A percentile compares a stretch with the other conserved stretches of the same genome.
phyloP scores from a whole-genome alignment of 352 stramenopile genomes.

The Globisporangium polare region DNA sequence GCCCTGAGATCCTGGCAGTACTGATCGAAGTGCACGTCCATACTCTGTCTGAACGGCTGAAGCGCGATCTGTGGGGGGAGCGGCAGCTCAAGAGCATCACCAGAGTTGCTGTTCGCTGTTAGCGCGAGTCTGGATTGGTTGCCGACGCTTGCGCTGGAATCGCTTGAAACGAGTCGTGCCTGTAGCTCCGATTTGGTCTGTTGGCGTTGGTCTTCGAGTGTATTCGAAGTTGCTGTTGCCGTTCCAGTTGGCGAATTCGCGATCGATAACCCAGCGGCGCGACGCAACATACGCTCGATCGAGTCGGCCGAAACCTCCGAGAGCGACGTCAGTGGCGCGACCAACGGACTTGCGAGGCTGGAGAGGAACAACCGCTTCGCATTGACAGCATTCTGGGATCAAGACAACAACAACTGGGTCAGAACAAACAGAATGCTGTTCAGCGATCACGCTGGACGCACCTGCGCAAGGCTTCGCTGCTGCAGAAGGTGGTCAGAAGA shows the following conservation, averaged over 20 bases:
- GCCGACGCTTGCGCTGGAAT: not conserved
- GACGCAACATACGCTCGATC: slow-evolving; percentile 13
- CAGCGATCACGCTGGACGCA: slow-evolving; percentile 1
- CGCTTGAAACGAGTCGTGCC: not conserved
- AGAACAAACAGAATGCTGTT: not conserved
- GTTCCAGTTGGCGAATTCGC: not conserved
- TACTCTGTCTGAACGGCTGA: slow-evolving; percentile 14
- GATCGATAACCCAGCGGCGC: slow-evolving; percentile 3
- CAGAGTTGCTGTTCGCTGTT: not conserved
- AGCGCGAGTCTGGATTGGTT: not conserved
- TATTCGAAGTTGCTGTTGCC: not conserved
- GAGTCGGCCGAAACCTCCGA: not conserved
- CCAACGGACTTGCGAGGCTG: slow-evolving; percentile 6
- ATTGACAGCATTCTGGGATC: slow-evolving; percentile 5
- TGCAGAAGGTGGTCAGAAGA: slow-evolving; percentile 20
- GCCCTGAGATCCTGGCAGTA: slow-evolving; percentile 23
- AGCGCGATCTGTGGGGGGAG: slow-evolving; percentile 13
- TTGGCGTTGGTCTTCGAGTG: slow-evolving; percentile 1
- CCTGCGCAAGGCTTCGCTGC: slow-evolving; percentile 19
- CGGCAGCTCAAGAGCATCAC: not conserved
- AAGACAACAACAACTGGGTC: not conserved
- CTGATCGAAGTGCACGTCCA: slow-evolving; percentile 19
- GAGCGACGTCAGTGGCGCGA: slow-evolving; percentile 1
- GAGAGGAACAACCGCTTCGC: slow-evolving; percentile 30
- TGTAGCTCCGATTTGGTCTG: not conserved